Base-by-base conservation (phyloP, 805 yeast species). In the Cyberlindnera misumaiensis region DNA sequence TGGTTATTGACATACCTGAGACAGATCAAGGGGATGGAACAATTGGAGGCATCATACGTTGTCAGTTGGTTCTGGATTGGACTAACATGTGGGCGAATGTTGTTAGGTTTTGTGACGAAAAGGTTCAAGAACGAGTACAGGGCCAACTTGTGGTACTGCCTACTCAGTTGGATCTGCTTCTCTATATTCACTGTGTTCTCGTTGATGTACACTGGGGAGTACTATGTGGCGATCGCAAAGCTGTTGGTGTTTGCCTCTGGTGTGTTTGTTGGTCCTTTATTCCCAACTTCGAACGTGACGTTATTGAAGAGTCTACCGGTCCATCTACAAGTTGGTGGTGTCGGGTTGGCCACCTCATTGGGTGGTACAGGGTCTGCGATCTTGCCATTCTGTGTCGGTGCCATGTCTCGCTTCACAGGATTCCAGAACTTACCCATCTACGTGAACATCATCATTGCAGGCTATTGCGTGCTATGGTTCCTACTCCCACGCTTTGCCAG, bases 341-440 rank as follows among this genome's bases (percentile, higher is more conserved):
- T 86, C 8, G 89, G 95, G 0, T 65, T 83, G 38, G 75, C 82
- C 15, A 78, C 88, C 40, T 88, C 93, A 0, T 55, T 84, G 43
- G 95, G 94, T 6, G 89, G 93, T 3, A 75, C 80, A 12, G 95
- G 95, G 1, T 83, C 83, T n/a, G 90, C 94, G 0, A 68, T 75
- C 0, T 45, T 84, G 6, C 93, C 94, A 1, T 81, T 77, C 45
- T 38, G 75, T 3, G 67, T 80, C 28, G 95, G 95, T 8, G 41
- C 54, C 3, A 24, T 54, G 1, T 45, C 59, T 1, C 31, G 45
- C n/a, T 20, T 36, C 25, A 17, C 39, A 3, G 49, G 46, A 6
- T 42, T 42, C 36, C 16, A 37, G 30, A 39, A 12, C 24, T 29
- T 41, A 2, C 25, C 41, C n/a, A 25, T 45, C 12, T 37, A 40